Percentiles rank a stretch among this genome's conserved stretches.
phyloP scores from a whole-genome alignment of 805 yeast species.

The Lachancea cidri region DNA sequence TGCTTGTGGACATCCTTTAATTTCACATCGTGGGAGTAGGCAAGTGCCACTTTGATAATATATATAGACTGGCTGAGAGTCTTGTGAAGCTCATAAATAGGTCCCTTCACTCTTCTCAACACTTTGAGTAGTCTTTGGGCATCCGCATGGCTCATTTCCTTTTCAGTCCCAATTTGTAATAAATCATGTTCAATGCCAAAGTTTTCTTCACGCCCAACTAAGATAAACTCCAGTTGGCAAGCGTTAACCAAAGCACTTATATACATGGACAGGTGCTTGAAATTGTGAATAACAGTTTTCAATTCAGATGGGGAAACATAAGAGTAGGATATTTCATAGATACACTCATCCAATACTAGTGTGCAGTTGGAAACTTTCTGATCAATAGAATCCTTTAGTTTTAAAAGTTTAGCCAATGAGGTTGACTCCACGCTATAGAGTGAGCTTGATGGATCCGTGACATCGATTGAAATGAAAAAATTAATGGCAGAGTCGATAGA shows the following conservation, averaged over 20 bases:
- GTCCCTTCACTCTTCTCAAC: constrained; percentile 27
- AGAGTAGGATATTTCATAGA: constrained; percentile 46
- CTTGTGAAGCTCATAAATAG: constrained; percentile 34
- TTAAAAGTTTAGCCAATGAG: constrained; percentile 32
- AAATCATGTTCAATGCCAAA: constrained; percentile 4
- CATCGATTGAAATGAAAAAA: constrained; percentile 34
- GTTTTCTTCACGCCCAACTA: constrained; percentile 27
- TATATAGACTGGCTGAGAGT: constrained; percentile 33
- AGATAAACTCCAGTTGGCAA: constrained; percentile 41
- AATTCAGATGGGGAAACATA: constrained; percentile 41
- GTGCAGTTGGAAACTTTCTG: constrained; percentile 34
- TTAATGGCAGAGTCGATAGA: constrained; percentile 36
- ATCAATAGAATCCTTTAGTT: constrained; percentile 31
- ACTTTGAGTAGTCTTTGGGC: constrained; percentile 29
- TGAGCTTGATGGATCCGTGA: constrained; percentile 8
- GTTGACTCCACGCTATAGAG: constrained; percentile 21
- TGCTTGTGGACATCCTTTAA: constrained; percentile 17
- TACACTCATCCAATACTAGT: constrained; percentile 41
- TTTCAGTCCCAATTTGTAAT: constrained; percentile 19
- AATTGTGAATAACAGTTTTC: constrained; percentile 31
- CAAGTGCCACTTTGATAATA: constrained; percentile 31
- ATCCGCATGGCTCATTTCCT: constrained; percentile 37
- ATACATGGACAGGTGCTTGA: constrained; percentile 32
- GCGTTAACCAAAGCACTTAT: constrained; percentile 43
- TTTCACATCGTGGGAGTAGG: constrained; percentile 39